These are phyloP conservation scores for Diaporthe sp. DNA, from an alignment of 2,329 filamentous ascomycete species.

Conservation along the genomic window DNA sequence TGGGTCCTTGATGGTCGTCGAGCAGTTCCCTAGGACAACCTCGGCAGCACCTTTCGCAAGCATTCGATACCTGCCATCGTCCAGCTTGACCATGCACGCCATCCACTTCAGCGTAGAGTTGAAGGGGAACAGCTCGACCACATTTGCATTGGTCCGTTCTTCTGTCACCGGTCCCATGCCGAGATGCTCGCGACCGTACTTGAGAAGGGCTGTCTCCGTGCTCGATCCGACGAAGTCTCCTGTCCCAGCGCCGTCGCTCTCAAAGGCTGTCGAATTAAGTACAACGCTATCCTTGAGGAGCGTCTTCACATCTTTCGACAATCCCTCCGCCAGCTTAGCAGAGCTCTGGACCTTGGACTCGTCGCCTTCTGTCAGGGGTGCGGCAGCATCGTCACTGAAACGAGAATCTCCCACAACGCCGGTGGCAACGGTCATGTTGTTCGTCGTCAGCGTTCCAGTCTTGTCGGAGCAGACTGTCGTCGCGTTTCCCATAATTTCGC, in stretches of 20 bases:
- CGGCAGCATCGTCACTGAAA: conserved; percentile 49
- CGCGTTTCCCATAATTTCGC: conserved; percentile 81
- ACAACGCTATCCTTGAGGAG: conserved; percentile 60
- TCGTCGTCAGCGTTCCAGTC: conserved; percentile 73
- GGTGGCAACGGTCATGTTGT: conserved; percentile 31
- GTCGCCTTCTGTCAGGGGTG: not conserved
- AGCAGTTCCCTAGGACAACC: conserved; percentile 61
- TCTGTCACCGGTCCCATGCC: conserved; percentile 73
- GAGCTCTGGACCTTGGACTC: not conserved
- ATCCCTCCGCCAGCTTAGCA: conserved; percentile 43
- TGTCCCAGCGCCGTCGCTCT: conserved; percentile 72
- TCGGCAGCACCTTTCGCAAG: conserved; percentile 67
- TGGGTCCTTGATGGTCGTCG: conserved; percentile 53
- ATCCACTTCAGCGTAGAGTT: conserved; percentile 73
- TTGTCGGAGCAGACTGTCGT: conserved; percentile 85
- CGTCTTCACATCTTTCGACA: conserved; percentile 52
- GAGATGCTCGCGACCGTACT: conserved; percentile 76
- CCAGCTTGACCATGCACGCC: conserved; percentile 72
- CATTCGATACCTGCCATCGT: conserved; percentile 68
- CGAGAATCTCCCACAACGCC: conserved; percentile 68
- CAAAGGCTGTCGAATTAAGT: conserved; percentile 79
- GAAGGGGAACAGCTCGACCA: conserved; percentile 57
- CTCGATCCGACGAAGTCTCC: conserved; percentile 79
- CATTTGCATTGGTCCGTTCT: conserved; percentile 72
- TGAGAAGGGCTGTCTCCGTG: conserved; percentile 82